Conservation (phyloP, 371 early-diverging fungal species). For the Mucor piriformis region DNA sequence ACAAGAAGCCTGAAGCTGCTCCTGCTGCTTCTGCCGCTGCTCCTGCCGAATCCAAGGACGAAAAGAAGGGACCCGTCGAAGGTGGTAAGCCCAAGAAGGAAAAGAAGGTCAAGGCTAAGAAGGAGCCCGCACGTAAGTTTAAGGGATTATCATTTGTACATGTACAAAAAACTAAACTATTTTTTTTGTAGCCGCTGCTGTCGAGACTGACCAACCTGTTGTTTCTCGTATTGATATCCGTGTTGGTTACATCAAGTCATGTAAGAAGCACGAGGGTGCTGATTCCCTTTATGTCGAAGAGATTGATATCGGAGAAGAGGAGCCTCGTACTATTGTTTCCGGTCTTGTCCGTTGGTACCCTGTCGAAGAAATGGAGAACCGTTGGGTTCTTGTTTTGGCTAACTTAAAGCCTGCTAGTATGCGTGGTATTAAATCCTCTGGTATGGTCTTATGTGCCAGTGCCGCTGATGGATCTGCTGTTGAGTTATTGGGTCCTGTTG, state of each 20-base stretch:
- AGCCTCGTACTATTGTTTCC: constrained; percentile 90
- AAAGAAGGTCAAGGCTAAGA: constrained; percentile 64
- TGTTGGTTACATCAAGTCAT: constrained; percentile 86
- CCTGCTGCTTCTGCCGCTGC: constrained; percentile 29
- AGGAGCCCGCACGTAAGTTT: constrained; percentile 34
- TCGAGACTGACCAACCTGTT: constrained; percentile 61
- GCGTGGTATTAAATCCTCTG: constrained; percentile 94
- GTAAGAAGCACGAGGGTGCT: constrained; percentile 90
- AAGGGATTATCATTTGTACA: too few relatives aligned
- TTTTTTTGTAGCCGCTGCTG: constrained; percentile 40
- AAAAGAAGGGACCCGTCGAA: constrained; percentile 39
- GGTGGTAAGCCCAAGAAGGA: constrained; percentile 61
- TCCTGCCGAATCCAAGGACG: constrained; percentile 14
- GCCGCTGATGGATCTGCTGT: constrained; percentile 83
- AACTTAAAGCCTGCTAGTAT: constrained; percentile 96
- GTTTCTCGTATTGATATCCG: constrained; percentile 90
- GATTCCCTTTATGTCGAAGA: constrained; percentile 94
- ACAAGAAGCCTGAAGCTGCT: constrained; percentile 44
- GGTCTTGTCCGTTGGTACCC: constrained; percentile 93
- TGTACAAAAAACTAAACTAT: too few relatives aligned
- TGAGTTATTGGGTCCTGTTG: constrained; percentile 89
- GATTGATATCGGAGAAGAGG: constrained; percentile 85
- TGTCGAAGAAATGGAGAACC: constrained; percentile 80
- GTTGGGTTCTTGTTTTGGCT: constrained; percentile 47
- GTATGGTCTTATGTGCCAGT: constrained; percentile 95